Percentiles rank a stretch among this genome's conserved stretches.
These are phyloP conservation scores for Serendipita sp. DNA, from an alignment of 768 basidiomycete genomes.

Conservation along the genomic window DNA sequence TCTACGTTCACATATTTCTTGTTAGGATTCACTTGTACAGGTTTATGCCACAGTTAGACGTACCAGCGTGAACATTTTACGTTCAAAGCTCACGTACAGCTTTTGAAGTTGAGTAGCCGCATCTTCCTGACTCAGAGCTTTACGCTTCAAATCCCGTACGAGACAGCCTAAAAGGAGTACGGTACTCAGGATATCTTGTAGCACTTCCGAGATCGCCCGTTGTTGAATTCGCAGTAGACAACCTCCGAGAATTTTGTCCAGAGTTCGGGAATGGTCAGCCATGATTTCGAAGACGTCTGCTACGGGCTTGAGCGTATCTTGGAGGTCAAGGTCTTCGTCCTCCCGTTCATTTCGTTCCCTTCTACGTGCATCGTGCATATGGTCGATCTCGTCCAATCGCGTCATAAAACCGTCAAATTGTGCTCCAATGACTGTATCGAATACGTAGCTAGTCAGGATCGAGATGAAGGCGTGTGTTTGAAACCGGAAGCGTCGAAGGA, in stretches of 20 bases:
- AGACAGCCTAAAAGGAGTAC: constrained; percentile 54
- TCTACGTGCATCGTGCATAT: constrained; percentile 13
- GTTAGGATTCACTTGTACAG: no score
- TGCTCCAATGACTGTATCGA: constrained; percentile 65
- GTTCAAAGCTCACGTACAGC: constrained; percentile 36
- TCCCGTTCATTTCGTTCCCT: not conserved
- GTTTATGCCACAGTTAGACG: no score
- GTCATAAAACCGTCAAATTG: constrained; percentile 53
- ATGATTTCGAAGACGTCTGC: constrained; percentile 64
- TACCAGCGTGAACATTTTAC: constrained; percentile 44
- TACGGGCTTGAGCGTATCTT: constrained; percentile 26
- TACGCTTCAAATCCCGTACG: constrained; percentile 41
- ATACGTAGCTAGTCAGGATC: constrained; percentile 53
- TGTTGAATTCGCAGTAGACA: constrained; percentile 60
- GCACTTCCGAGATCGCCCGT: constrained; percentile 43
- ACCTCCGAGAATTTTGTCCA: constrained; percentile 63
- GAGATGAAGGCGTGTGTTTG: constrained; percentile 54
- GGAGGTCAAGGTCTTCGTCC: not conserved
- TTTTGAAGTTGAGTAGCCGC: constrained; percentile 43
- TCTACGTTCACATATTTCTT: no score
- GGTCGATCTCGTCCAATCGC: not conserved
- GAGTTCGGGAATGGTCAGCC: constrained; percentile 43
- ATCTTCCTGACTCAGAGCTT: constrained; percentile 43
- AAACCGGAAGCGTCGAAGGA: constrained; percentile 58
- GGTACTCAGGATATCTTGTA: constrained; percentile 46